phyloP scores from a whole-genome alignment of 2,329 filamentous ascomycete species.

The Neospermospora avenae region DNA sequence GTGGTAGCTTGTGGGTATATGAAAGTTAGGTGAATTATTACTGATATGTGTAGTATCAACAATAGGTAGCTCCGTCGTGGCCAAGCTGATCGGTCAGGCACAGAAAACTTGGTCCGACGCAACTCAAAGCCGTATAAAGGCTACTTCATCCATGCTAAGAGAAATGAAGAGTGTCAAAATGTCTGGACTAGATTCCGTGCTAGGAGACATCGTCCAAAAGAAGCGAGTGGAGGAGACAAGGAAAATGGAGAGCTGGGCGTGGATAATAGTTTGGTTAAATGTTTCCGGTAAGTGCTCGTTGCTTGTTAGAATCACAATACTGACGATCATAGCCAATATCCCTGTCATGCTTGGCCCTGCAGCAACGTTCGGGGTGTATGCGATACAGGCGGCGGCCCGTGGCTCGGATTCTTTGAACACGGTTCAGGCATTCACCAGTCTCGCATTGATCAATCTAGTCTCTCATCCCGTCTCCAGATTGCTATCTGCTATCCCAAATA shows the following conservation, averaged over 20 bases:
- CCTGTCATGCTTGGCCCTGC: conserved; percentile 22
- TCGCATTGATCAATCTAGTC: conserved; percentile 23
- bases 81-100: too few species aligned
- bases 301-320: conserved; percentile 15
- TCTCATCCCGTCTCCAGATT: conserved; percentile 27
- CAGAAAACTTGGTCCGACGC: conserved; percentile 42
- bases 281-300: too few species aligned
- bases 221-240: conserved; percentile 29
- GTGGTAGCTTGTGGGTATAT: too few species aligned
- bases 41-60: too few species aligned
- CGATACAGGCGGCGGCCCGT: background rate
- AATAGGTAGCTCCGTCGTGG: too few species aligned
- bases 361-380: conserved; percentile 19
- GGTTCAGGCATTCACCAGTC: conserved; percentile 24
- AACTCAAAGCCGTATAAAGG: conserved; percentile 40
- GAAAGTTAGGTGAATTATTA: too few species aligned
- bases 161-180: conserved; percentile 42
- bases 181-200: conserved; percentile 26
- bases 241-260: too few species aligned
- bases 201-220: conserved; percentile 11
- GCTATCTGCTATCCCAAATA: conserved; percentile 23
- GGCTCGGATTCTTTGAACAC: conserved; percentile 15
- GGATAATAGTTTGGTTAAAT: too few species aligned
- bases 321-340: background rate
- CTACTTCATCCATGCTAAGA: conserved; percentile 36